Conservation (phyloP, 495 filamentous ascomycete genomes). For the Platismatia glauca region DNA sequence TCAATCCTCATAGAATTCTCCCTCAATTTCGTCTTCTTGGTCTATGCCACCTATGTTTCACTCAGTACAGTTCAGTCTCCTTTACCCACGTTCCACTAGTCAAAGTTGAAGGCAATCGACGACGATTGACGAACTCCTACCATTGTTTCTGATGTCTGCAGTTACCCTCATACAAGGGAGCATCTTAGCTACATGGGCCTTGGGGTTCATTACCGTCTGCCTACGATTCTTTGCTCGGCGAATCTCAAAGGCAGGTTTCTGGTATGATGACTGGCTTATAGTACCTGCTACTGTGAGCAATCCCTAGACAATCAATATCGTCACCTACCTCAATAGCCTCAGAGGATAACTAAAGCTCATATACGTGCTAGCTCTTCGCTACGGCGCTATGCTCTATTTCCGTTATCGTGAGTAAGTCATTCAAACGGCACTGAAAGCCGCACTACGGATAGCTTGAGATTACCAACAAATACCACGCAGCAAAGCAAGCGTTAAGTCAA, state of each 20-base stretch:
- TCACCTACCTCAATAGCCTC: not conserved
- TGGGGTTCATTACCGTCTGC: not conserved
- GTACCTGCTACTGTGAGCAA: slow-evolving; percentile 26
- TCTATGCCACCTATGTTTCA: no score
- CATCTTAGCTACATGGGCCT: not conserved
- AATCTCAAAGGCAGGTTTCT: slow-evolving; percentile 21
- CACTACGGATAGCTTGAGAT: not conserved
- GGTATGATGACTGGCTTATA: slow-evolving; percentile 33
- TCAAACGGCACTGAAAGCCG: not conserved
- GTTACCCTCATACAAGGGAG: not conserved
- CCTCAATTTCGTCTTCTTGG: no score
- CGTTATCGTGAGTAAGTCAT: slow-evolving; percentile 1
- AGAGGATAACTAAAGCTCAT: not conserved
- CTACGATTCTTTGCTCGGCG: slow-evolving; percentile 27
- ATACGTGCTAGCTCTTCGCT: not conserved
- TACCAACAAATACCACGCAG: not conserved
- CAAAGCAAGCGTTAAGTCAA: not conserved
- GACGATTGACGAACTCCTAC: not conserved
- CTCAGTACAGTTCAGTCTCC: no score
- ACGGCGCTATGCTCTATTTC: not conserved
- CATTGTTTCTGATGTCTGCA: not conserved
- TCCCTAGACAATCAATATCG: no score
- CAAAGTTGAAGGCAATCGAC: no score
- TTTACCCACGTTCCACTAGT: no score
- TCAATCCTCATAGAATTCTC: no score